These are phyloP conservation scores for Oryza coarctata DNA, from an alignment of 176 grass and related monocot species.

Conservation along the genomic window DNA sequence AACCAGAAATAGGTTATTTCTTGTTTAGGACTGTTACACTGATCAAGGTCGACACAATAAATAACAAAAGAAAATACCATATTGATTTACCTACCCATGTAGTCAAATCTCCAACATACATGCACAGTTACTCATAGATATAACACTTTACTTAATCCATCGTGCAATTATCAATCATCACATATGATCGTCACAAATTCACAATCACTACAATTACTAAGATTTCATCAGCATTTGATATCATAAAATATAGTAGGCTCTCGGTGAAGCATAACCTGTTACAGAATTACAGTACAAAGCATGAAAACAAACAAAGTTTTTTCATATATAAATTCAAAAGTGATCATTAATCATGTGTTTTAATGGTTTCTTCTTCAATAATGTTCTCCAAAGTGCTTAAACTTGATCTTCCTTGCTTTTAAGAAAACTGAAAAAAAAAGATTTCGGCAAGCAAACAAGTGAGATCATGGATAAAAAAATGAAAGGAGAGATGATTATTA, in stretches of 20 bases:
- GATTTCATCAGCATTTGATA: not conserved
- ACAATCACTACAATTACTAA: not conserved
- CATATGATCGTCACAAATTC: not conserved
- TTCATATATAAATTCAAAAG: not conserved
- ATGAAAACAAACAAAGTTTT: not conserved
- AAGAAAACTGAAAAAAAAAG: not conserved
- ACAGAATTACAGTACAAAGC: not conserved
- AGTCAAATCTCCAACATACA: not conserved
- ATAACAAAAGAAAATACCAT: not conserved
- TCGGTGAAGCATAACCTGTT: not conserved
- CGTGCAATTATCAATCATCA: not conserved
- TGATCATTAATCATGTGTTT: not conserved
- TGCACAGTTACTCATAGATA: not conserved
- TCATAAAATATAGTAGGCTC: not conserved
- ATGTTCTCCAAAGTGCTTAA: not conserved
- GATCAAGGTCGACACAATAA: slow-evolving; percentile 6
- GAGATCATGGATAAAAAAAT: not conserved
- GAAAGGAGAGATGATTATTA: not conserved
- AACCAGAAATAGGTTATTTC: not conserved
- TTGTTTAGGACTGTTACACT: slow-evolving; percentile 26
- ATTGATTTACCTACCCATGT: not conserved
- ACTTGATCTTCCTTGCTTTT: slow-evolving; percentile 2
- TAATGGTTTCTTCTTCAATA: not conserved
- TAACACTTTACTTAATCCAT: not conserved
- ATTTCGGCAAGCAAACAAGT: slow-evolving; percentile 18